Evolutionary conservation across 2,329 filamentous ascomycete genomes (phyloP).

Genomic region (Penicillium frequentans): DNA sequence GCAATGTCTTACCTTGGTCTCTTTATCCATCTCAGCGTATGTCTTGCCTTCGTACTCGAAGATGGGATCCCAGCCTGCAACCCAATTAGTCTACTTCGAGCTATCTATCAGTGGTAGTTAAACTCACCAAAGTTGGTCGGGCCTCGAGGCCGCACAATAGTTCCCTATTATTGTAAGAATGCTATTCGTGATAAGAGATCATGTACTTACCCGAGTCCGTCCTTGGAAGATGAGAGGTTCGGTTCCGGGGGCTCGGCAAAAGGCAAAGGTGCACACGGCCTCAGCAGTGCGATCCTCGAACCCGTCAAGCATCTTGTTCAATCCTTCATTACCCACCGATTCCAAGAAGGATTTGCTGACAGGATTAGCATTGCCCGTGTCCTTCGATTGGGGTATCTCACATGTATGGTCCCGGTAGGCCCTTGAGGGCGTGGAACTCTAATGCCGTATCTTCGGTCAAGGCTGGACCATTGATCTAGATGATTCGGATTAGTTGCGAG

Average conservation of each 20-base stretch:
- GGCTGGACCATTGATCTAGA: slow-evolving; percentile 77
- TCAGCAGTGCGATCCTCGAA: slow-evolving; percentile 90
- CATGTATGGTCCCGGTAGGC: slow-evolving; percentile 97
- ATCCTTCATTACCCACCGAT: slow-evolving; percentile 74
- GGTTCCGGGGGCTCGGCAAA: slow-evolving; percentile 79
- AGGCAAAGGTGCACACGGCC: slow-evolving; percentile 95
- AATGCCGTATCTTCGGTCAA: slow-evolving; percentile 95
- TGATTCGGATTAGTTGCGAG: neutral
- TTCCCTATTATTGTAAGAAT: slow-evolving; percentile 53
- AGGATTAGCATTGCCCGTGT: neutral
- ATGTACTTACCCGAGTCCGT: slow-evolving; percentile 66
- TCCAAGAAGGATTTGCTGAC: slow-evolving; percentile 90
- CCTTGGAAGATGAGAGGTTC: slow-evolving; percentile 90
- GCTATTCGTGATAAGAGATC: neutral
- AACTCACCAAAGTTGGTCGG: slow-evolving; percentile 73
- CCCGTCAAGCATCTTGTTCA: slow-evolving; percentile 86
- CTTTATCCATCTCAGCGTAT: slow-evolving; percentile 91
- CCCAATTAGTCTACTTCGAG: neutral
- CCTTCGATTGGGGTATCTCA: slow-evolving; percentile 45
- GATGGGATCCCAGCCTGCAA: slow-evolving; percentile 86
- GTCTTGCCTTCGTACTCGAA: slow-evolving; percentile 94
- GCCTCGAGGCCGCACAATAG: slow-evolving; percentile 81
- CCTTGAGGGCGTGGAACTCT: slow-evolving; percentile 85
- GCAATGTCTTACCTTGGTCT: slow-evolving; percentile 70
- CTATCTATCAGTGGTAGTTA: neutral